Percentiles rank a stretch among this genome's conserved stretches.
These are phyloP conservation scores for Isatis lusitanica DNA, from an alignment of 441 rosid species.

Conservation along the genomic window DNA sequence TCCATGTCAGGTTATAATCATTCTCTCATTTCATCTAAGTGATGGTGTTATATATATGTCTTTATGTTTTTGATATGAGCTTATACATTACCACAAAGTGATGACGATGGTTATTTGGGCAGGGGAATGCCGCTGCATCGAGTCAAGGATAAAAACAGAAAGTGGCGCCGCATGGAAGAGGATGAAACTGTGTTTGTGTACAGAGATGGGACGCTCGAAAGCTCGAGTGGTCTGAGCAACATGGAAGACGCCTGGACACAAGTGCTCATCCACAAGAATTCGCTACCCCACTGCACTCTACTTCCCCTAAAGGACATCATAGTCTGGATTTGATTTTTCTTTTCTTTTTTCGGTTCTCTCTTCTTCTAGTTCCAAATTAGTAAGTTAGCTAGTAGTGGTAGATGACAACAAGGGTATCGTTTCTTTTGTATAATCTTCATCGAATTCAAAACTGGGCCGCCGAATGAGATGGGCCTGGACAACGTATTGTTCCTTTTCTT, in stretches of 20 bases:
- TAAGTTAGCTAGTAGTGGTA: no score
- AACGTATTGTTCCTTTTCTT: background rate
- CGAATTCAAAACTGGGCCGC: conserved; percentile 9
- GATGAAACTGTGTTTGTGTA: conserved; percentile 43
- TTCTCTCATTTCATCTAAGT: background rate
- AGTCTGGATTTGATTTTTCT: background rate
- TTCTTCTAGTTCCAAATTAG: no score
- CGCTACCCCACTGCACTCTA: conserved; percentile 2
- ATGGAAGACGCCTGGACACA: background rate
- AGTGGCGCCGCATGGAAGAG: conserved; percentile 49
- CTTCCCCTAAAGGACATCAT: conserved; percentile 16
- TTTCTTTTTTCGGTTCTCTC: no score
- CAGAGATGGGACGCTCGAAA: conserved; percentile 52
- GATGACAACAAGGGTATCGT: background rate
- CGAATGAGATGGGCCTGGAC: conserved; percentile 15
- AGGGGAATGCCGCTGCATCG: conserved; percentile 55
- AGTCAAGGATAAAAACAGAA: conserved; percentile 32
- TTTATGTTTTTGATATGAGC: background rate
- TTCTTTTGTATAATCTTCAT: background rate
- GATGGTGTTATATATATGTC: no score
- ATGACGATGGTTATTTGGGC: background rate
- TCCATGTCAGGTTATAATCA: conserved; percentile 44
- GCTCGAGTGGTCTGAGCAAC: background rate
- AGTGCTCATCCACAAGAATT: conserved; percentile 1
- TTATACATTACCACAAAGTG: no score